Evolutionary conservation across 257 asterid species (phyloP).

Genomic region (Ehretia macrophylla): DNA sequence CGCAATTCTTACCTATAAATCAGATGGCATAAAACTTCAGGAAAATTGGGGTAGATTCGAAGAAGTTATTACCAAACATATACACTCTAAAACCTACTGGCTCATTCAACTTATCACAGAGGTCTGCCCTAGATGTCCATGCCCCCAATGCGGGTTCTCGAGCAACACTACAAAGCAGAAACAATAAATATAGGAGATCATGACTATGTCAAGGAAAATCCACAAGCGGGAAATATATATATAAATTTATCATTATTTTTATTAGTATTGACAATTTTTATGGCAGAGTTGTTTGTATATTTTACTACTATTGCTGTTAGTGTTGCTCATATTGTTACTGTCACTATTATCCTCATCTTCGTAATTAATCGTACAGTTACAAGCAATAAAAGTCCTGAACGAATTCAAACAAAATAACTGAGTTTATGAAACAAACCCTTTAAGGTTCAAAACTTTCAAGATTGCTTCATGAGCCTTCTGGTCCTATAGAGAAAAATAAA

Average conservation of each 20-base stretch:
- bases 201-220: neutral
- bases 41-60: conserved; percentile 5
- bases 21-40: conserved; percentile 6
- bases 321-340: neutral
- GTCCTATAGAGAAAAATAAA: conserved; percentile 35
- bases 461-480: conserved; percentile 96
- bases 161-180: conserved; percentile 35
- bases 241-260: neutral
- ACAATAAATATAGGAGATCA: neutral
- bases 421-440: conserved; percentile 45
- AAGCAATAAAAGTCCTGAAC: neutral
- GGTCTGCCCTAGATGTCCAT: conserved; percentile 80
- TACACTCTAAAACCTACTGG: conserved; percentile 49
- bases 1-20: conserved; percentile 40
- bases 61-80: neutral
- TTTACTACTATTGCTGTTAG: no score
- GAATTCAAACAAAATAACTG: neutral
- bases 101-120: conserved; percentile 57
- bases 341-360: neutral
- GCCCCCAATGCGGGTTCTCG: conserved; percentile 64
- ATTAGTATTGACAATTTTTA: neutral
- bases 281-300: no score
- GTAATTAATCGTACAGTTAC: no score
- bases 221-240: neutral
- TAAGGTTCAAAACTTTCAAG: conserved; percentile 68